Evolutionary conservation across 495 filamentous ascomycete species (phyloP).

Genomic region (Penicillium riverlandense): DNA sequence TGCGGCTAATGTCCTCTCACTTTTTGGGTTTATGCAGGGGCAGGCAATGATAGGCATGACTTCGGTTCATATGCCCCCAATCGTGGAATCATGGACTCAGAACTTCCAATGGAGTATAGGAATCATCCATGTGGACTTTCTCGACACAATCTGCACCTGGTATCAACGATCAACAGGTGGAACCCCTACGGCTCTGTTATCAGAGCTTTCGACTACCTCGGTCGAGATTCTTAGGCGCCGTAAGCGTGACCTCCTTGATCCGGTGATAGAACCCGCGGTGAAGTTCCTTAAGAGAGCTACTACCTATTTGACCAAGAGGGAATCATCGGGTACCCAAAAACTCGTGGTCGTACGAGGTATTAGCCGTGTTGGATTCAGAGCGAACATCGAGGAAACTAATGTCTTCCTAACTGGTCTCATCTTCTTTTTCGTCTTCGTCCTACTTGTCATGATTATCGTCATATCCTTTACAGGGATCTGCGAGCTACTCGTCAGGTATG

Average conservation of each 20-base stretch:
- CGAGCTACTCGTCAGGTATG: constrained; percentile 73
- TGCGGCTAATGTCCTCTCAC: constrained; percentile 82
- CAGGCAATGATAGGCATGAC: constrained; percentile 89
- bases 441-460: constrained; percentile 45
- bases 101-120: constrained; percentile 98
- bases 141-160: constrained; percentile 87
- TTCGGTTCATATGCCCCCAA: constrained; percentile 71
- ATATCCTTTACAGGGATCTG: constrained; percentile 22
- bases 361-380: constrained; percentile 77
- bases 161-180: constrained; percentile 93
- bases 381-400: constrained; percentile 80
- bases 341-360: constrained; percentile 76
- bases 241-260: constrained; percentile 51
- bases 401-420: constrained; percentile 86
- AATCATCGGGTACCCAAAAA: constrained; percentile 30
- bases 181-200: constrained; percentile 68
- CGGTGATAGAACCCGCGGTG: no score
- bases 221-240: constrained; percentile 55
- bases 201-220: constrained; percentile 63
- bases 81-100: constrained; percentile 90
- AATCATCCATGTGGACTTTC: constrained; percentile 75
- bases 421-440: constrained; percentile 82
- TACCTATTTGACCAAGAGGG: no score
- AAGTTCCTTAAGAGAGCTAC: no score
- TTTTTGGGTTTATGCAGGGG: constrained; percentile 92